phyloP scores from a whole-genome alignment of 2,329 filamentous ascomycete genomes.

The Pezizomycotina sp. region DNA sequence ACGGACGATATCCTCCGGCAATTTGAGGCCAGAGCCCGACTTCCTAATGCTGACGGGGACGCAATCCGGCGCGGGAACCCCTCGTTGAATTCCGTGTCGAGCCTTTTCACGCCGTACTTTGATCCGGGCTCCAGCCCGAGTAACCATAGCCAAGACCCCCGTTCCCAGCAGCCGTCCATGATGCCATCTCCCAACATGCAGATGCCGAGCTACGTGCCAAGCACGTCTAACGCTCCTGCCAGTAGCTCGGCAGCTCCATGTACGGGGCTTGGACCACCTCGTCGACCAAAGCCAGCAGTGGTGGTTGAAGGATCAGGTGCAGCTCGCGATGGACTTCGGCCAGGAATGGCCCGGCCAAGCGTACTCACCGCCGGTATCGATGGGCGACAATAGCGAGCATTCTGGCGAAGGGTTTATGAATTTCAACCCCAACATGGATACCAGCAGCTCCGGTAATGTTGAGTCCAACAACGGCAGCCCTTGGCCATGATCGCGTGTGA shows the following conservation, averaged over 20 bases:
- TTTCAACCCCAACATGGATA: too few species aligned
- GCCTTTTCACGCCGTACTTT: constrained; percentile 16
- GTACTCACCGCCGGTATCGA: too few species aligned
- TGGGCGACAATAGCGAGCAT: too few species aligned
- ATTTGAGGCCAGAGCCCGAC: too few species aligned
- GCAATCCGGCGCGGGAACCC: background rate
- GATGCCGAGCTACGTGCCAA: constrained; percentile 11
- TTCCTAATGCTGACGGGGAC: too few species aligned
- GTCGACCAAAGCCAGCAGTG: constrained; percentile 38
- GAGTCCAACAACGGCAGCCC: too few species aligned
- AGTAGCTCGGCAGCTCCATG: constrained; percentile 21
- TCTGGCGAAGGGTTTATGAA: too few species aligned
- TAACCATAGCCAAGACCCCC: constrained; percentile 4
- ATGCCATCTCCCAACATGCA: constrained; percentile 22
- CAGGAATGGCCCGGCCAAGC: too few species aligned
- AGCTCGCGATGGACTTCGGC: constrained; percentile 44
- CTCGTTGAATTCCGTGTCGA: constrained; percentile 2
- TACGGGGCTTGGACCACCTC: constrained; percentile 23
- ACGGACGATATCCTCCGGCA: too few species aligned
- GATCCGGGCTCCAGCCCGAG: constrained; percentile 13
- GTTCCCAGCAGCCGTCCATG: constrained; percentile 3
- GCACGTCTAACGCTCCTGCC: constrained; percentile 2
- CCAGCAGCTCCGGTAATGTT: too few species aligned
- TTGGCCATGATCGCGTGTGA: too few species aligned
- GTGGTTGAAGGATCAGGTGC: constrained; percentile 47